These are phyloP conservation scores for Coemansia sp. DNA, from an alignment of 192 early-diverging fungal genomes.

Conservation along the genomic window DNA sequence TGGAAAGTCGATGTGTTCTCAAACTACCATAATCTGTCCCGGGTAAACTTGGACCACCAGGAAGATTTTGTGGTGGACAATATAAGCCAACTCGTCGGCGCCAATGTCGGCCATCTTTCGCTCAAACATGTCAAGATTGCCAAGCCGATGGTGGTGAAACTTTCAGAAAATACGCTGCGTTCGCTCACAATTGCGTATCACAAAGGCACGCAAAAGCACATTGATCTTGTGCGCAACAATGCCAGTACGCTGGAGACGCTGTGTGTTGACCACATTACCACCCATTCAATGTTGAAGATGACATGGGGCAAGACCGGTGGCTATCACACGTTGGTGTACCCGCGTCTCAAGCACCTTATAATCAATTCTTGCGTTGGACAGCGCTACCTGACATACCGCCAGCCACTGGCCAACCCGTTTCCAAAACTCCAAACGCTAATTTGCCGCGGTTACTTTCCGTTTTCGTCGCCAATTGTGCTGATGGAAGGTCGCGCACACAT, in stretches of 20 bases:
- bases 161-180: conserved; percentile 14
- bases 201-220: conserved; percentile 16
- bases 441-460: conserved; percentile 20
- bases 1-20: not conserved
- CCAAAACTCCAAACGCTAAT: conserved; percentile 25
- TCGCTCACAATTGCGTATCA: conserved; percentile 20
- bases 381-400: not conserved
- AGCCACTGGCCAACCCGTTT: conserved; percentile 17
- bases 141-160: conserved; percentile 3
- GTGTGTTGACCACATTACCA: conserved; percentile 8
- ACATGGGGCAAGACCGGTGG: not conserved
- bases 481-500: conserved; percentile 7
- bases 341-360: conserved; percentile 19
- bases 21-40: not conserved
- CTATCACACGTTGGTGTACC: conserved; percentile 22
- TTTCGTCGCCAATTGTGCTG: conserved; percentile 13
- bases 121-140: not conserved
- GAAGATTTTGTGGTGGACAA: not conserved
- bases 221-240: conserved; percentile 27
- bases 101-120: conserved; percentile 7
- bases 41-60: not conserved
- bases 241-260: conserved; percentile 21
- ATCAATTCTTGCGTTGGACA: conserved; percentile 6
- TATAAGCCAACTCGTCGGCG: not conserved
- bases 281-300: conserved; percentile 17